phyloP scores from a whole-genome alignment of 164 flowering plant genomes.

The Nymphaea colorata region DNA sequence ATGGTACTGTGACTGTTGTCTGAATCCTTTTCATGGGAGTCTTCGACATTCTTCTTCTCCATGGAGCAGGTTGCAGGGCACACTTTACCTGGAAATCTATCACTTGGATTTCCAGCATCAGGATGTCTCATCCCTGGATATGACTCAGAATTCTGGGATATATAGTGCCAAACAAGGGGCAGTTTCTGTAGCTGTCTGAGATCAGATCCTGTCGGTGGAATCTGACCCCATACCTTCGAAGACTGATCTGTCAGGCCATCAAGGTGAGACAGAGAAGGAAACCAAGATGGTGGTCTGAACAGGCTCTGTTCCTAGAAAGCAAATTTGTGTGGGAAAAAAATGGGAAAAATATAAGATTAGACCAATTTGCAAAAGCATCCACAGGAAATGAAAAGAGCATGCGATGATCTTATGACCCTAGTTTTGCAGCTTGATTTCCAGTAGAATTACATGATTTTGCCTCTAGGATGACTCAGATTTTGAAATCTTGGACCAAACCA shows the following conservation, averaged over 20 bases:
- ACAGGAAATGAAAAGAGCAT: neutral
- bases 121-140: conserved; percentile 26
- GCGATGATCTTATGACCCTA: too few relatives aligned
- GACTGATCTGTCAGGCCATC: conserved; percentile 58
- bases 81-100: conserved; percentile 11
- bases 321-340: conserved; percentile 2
- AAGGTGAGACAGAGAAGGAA: conserved; percentile 20
- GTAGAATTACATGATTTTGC: too few relatives aligned
- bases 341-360: neutral
- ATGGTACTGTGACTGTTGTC: conserved; percentile 29
- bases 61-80: conserved; percentile 19
- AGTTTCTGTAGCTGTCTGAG: conserved; percentile 49
- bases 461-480: too few relatives aligned
- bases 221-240: conserved; percentile 42
- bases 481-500: too few relatives aligned
- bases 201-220: conserved; percentile 47
- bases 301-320: conserved; percentile 45
- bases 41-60: conserved; percentile 36
- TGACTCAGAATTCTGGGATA: conserved; percentile 30
- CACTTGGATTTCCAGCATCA: neutral
- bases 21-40: conserved; percentile 28
- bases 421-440: too few relatives aligned
- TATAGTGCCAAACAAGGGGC: conserved; percentile 36
- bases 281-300: conserved; percentile 42
- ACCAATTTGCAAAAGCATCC: neutral